Conservation (phyloP, 257 asterid genomes). For the Lantana camara region DNA sequence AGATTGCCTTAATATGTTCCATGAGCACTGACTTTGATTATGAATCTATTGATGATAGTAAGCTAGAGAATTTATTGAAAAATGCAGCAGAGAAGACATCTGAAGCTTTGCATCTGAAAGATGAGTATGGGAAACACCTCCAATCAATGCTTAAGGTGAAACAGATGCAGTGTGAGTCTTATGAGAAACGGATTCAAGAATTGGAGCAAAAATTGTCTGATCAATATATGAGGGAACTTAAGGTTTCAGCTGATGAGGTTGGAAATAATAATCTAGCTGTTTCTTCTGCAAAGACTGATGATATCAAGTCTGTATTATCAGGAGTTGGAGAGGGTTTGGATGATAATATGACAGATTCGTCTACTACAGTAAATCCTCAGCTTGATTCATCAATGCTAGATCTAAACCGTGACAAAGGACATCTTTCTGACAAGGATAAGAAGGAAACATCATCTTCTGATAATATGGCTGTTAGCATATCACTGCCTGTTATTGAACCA, state of each 20-base stretch:
- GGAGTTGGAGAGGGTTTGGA: slow-evolving; percentile 68
- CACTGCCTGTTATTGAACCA: slow-evolving; percentile 49
- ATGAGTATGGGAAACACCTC: slow-evolving; percentile 80
- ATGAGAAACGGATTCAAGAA: slow-evolving; percentile 89
- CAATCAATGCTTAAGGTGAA: slow-evolving; percentile 68
- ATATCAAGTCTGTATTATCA: slow-evolving; percentile 59
- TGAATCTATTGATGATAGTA: slow-evolving; percentile 65
- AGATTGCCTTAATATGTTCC: slow-evolving; percentile 83
- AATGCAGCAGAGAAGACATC: slow-evolving; percentile 74
- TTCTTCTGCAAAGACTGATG: slow-evolving; percentile 52
- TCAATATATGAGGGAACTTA: slow-evolving; percentile 50
- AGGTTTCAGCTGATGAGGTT: slow-evolving; percentile 49
- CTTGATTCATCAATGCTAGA: slow-evolving; percentile 92
- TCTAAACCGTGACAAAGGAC: slow-evolving; percentile 64
- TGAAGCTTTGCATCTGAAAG: slow-evolving; percentile 79
- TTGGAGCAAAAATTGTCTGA: slow-evolving; percentile 89
- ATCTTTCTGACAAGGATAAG: slow-evolving; percentile 47
- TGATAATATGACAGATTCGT: slow-evolving; percentile 87
- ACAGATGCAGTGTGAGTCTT: slow-evolving; percentile 84
- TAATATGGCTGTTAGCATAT: slow-evolving; percentile 82
- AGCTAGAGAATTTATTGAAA: slow-evolving; percentile 62
- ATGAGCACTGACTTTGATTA: slow-evolving; percentile 59
- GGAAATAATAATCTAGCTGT: slow-evolving; percentile 37
- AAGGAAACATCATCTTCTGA: slow-evolving; percentile 51
- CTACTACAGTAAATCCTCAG: slow-evolving; percentile 55